Conservation (phyloP, 768 basidiomycete genomes). For the Tephrocybe rancida region DNA sequence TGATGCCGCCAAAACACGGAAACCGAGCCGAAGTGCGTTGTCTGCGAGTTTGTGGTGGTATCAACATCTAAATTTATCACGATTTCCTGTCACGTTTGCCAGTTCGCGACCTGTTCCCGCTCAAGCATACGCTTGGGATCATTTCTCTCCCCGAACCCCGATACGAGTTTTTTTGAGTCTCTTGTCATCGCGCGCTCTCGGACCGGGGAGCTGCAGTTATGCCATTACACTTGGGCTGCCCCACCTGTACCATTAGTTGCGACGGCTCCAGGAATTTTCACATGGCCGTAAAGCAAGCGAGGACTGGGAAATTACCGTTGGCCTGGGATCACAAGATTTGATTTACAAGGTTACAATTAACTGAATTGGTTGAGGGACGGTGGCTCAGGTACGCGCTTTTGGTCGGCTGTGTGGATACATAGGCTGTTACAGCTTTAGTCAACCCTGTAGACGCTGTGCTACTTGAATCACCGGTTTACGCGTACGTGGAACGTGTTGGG, state of each 20-base stretch:
- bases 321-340: conserved; percentile 86
- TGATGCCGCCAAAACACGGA: conserved; percentile 56
- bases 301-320: conserved; percentile 78
- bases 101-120: conserved; percentile 70
- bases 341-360: conserved; percentile 72
- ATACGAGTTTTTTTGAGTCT: conserved; percentile 85
- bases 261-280: conserved; percentile 64
- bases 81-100: conserved; percentile 5
- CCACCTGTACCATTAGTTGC: conserved; percentile 68
- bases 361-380: neutral
- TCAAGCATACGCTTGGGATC: conserved; percentile 76
- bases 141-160: conserved; percentile 82
- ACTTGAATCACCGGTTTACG: conserved; percentile 76
- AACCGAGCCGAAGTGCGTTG: conserved; percentile 62
- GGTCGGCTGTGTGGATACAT: conserved; percentile 15
- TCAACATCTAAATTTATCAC: conserved; percentile 1
- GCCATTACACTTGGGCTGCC: conserved; percentile 68
- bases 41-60: neutral
- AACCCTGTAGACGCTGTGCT: conserved; percentile 79
- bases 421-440: conserved; percentile 51
- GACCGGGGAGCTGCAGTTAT: conserved; percentile 69
- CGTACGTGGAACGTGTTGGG: conserved; percentile 38
- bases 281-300: conserved; percentile 65
- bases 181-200: conserved; percentile 66
- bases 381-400: conserved; percentile 2